Evolutionary conservation across 768 basidiomycete genomes (phyloP).

Genomic region (Termitomyces bulborhizus): DNA sequence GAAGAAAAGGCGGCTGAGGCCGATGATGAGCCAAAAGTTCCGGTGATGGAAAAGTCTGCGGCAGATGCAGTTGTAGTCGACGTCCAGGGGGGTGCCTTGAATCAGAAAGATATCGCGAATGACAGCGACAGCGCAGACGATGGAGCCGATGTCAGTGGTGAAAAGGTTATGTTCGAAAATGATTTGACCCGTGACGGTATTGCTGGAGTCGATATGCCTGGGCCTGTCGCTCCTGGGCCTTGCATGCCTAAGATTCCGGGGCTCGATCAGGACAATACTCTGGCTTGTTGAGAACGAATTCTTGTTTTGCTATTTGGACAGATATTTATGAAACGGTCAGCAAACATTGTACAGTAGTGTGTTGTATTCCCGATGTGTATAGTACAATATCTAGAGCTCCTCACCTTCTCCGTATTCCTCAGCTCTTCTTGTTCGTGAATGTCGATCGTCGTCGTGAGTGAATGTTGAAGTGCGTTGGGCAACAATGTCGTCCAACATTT

Average conservation of each 20-base stretch:
- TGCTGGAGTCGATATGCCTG: neutral
- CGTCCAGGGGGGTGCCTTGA: neutral
- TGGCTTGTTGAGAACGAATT: neutral
- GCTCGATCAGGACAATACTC: neutral
- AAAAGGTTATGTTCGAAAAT: neutral
- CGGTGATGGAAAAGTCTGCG: neutral
- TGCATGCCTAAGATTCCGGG: neutral
- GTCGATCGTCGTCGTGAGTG: neutral
- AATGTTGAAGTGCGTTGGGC: constrained; percentile 36
- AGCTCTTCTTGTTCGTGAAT: constrained; percentile 9
- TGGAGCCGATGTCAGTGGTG: neutral
- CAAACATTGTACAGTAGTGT: neutral
- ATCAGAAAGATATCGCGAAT: too few species aligned
- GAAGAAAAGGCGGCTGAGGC: neutral
- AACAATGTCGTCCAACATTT: constrained; percentile 67
- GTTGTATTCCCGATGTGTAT: neutral
- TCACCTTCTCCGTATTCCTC: constrained; percentile 18
- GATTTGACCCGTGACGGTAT: neutral
- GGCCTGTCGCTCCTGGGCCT: too few species aligned
- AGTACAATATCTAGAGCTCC: neutral
- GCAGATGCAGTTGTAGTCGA: neutral
- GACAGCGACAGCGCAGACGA: neutral
- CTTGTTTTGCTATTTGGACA: neutral
- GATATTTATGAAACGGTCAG: neutral
- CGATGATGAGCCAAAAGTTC: neutral